A percentile compares a stretch with the other conserved stretches of the same genome.
Conservation (phyloP, 1,284 basidiomycete genomes). For the Takashimella koratensis region DNA sequence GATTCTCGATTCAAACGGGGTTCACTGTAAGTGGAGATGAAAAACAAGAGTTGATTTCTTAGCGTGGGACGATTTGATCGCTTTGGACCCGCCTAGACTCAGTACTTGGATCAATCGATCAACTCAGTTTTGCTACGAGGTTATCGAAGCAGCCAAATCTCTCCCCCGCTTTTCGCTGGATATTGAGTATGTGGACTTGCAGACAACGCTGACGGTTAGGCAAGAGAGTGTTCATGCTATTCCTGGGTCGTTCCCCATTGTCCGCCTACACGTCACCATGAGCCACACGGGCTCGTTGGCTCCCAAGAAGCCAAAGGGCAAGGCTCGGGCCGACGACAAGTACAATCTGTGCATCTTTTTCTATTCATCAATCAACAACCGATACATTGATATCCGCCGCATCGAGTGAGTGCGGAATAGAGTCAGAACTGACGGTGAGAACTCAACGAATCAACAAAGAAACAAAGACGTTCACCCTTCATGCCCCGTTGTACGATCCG, state of each 20-base stretch:
- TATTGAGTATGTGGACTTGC: slow-evolving; percentile 10
- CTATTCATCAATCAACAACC: slow-evolving; percentile 13
- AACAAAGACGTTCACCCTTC: slow-evolving; percentile 12
- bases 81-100: slow-evolving; percentile 16
- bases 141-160: slow-evolving; percentile 11
- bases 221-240: background rate
- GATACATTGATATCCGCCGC: slow-evolving; percentile 13
- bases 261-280: slow-evolving; percentile 7
- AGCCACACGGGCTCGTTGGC: slow-evolving; percentile 1
- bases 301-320: slow-evolving; percentile 3
- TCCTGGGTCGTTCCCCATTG: slow-evolving; percentile 2
- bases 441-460: slow-evolving; percentile 18
- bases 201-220: background rate
- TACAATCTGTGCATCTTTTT: slow-evolving; percentile 19
- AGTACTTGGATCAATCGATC: slow-evolving; percentile 28
- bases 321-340: background rate
- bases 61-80: slow-evolving; percentile 26
- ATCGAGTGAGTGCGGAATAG: slow-evolving; percentile 5
- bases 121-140: slow-evolving; percentile 20
- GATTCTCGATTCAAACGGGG: slow-evolving; percentile 18
- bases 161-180: slow-evolving; percentile 23
- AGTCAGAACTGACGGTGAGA: slow-evolving; percentile 3
- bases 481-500: slow-evolving; percentile 13
- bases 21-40: slow-evolving; percentile 17
- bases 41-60: background rate